Conservation (phyloP, 306 rosid genomes). For the Sesbania bispinosa region DNA sequence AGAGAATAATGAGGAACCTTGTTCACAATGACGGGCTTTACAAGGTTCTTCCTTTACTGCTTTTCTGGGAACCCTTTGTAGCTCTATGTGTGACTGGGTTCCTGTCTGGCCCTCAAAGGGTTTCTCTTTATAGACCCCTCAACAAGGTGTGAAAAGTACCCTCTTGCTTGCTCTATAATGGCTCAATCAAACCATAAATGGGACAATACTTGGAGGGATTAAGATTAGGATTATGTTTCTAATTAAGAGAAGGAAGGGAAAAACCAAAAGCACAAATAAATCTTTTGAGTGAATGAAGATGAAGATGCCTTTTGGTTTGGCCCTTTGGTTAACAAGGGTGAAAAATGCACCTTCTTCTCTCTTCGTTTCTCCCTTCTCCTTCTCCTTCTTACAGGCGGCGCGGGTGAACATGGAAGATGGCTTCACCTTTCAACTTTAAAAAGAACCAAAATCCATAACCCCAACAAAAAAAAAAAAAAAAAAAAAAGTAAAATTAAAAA, state of each 20-base stretch:
- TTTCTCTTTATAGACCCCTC: constrained; percentile 23
- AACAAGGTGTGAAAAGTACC: constrained; percentile 25
- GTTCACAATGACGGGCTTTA: constrained; percentile 71
- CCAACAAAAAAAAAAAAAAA: no score
- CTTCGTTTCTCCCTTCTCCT: not conserved
- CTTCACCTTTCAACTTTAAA: constrained; percentile 42
- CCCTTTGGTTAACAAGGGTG: no score
- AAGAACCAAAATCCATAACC: constrained; percentile 49
- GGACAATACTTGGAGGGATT: constrained; percentile 11
- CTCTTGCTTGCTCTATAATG: constrained; percentile 23
- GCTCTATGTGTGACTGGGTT: no score
- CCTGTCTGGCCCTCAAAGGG: no score
- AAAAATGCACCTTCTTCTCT: constrained; percentile 22
- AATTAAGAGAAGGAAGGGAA: not conserved
- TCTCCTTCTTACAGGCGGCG: constrained; percentile 53
- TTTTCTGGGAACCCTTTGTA: constrained; percentile 21
- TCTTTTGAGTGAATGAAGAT: not conserved
- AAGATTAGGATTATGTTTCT: not conserved
- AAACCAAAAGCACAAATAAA: not conserved
- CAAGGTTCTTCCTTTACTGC: constrained; percentile 37
- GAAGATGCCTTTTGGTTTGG: constrained; percentile 28
- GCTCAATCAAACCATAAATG: constrained; percentile 26
- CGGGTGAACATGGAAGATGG: constrained; percentile 35
- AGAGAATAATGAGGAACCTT: constrained; percentile 61
- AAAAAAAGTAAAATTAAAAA: not conserved